These are phyloP conservation scores for Entelexis paramagnoliae DNA, from an alignment of 1,139 yeast species.

Conservation along the genomic window DNA sequence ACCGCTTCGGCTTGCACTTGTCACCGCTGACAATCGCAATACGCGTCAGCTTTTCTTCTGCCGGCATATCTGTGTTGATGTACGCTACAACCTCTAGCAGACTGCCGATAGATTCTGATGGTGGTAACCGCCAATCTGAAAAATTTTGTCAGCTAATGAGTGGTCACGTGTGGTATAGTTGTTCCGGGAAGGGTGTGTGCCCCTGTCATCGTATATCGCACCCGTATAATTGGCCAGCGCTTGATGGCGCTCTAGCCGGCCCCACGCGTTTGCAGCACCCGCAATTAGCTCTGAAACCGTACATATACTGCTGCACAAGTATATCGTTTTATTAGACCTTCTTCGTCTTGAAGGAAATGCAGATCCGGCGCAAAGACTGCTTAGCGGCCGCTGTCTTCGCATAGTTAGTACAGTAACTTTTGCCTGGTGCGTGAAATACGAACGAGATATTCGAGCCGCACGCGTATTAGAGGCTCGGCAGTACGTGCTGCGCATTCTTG, in stretches of 20 bases:
- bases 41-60: conserved; percentile 23
- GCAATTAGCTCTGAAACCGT: not conserved
- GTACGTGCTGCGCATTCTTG: too few species aligned
- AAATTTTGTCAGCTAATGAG: conserved; percentile 18
- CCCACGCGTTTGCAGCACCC: not conserved
- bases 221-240: conserved; percentile 1
- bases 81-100: not conserved
- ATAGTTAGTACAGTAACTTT: too few species aligned
- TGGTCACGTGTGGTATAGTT: conserved; percentile 8
- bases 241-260: not conserved
- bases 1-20: conserved; percentile 94
- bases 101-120: not conserved
- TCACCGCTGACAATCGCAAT: conserved; percentile 90
- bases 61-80: conserved; percentile 8
- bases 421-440: too few species aligned
- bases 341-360: too few species aligned
- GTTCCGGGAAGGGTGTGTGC: not conserved
- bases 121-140: conserved; percentile 3
- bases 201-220: conserved; percentile 4
- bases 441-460: too few species aligned
- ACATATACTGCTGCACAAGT: too few species aligned
- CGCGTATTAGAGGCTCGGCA: too few species aligned
- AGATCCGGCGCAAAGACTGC: too few species aligned
- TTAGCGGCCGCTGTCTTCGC: too few species aligned
- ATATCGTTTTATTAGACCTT: too few species aligned